These are phyloP conservation scores for Bipolaris sorokiniana DNA, from an alignment of 2,329 filamentous ascomycete genomes.

Conservation along the genomic window DNA sequence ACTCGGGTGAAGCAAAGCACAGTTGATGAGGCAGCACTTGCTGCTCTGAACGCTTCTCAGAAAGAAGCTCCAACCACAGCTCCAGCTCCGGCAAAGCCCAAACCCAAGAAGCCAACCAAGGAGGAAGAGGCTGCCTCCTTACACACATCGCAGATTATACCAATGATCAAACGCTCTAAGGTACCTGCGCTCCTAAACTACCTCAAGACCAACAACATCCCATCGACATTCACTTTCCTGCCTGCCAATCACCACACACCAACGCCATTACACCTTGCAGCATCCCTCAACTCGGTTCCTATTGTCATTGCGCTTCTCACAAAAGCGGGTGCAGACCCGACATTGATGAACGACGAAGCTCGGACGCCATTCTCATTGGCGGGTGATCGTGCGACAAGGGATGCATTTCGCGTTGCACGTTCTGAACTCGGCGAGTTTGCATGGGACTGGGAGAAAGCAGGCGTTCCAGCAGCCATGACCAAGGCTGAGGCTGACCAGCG, in stretches of 20 bases:
- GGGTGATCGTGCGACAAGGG: slow-evolving; percentile 82
- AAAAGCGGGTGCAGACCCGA: slow-evolving; percentile 78
- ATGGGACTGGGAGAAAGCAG: slow-evolving; percentile 80
- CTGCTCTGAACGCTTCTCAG: slow-evolving; percentile 54
- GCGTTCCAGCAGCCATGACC: slow-evolving; percentile 73
- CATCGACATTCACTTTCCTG: slow-evolving; percentile 75
- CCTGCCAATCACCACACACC: slow-evolving; percentile 78
- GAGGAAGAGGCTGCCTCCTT: slow-evolving; percentile 82
- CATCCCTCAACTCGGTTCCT: slow-evolving; percentile 77
- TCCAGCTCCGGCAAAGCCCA: slow-evolving; percentile 48
- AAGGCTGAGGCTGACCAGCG: slow-evolving; percentile 74
- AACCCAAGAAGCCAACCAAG: slow-evolving; percentile 70
- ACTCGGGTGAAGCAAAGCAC: slow-evolving; percentile 86
- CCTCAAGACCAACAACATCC: slow-evolving; percentile 74
- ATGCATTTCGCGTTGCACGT: slow-evolving; percentile 89
- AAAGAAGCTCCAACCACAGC: slow-evolving; percentile 50
- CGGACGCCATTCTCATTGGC: slow-evolving; percentile 86
- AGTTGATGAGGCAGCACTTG: slow-evolving; percentile 70
- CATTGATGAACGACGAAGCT: slow-evolving; percentile 66
- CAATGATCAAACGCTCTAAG: slow-evolving; percentile 87
- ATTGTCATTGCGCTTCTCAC: slow-evolving; percentile 78
- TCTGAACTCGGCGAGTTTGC: slow-evolving; percentile 76
- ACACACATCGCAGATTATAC: slow-evolving; percentile 88
- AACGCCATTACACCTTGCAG: slow-evolving; percentile 83
- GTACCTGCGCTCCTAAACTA: slow-evolving; percentile 86